These are phyloP conservation scores for Conidiobolus incongruus DNA, from an alignment of 371 early-diverging fungal species.

Conservation along the genomic window DNA sequence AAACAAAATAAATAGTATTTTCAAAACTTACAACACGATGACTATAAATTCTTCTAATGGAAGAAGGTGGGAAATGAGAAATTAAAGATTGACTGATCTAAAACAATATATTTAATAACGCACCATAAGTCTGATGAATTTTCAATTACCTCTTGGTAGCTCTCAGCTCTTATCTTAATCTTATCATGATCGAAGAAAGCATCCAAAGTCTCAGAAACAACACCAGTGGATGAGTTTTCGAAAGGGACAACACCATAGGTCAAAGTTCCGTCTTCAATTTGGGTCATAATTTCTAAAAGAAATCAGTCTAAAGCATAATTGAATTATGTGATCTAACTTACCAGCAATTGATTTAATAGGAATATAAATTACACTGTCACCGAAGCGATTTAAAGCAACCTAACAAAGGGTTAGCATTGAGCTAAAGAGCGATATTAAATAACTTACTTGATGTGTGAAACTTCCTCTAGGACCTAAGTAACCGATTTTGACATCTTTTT, in stretches of 20 bases:
- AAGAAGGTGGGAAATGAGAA: neutral
- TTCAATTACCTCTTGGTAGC: slow-evolving; percentile 25
- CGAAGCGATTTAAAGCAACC: slow-evolving; percentile 61
- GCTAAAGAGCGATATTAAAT: too few species aligned
- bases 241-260: slow-evolving; percentile 87
- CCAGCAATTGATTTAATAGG: slow-evolving; percentile 35
- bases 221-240: slow-evolving; percentile 81
- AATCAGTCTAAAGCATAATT: slow-evolving; percentile 2
- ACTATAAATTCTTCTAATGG: slow-evolving; percentile 48
- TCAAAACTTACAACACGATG: slow-evolving; percentile 56
- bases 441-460: slow-evolving; percentile 59
- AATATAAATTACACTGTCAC: slow-evolving; percentile 48
- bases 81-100: slow-evolving; percentile 4
- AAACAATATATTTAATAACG: neutral
- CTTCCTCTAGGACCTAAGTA: slow-evolving; percentile 85
- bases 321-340: slow-evolving; percentile 2
- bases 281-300: slow-evolving; percentile 62
- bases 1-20: neutral
- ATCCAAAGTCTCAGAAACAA: slow-evolving; percentile 67
- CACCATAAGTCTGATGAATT: neutral
- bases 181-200: slow-evolving; percentile 29
- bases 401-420: slow-evolving; percentile 2
- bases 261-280: slow-evolving; percentile 47
- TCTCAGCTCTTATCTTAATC: slow-evolving; percentile 33
- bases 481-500: slow-evolving; percentile 56